Base-by-base conservation (phyloP, 108 stramenopile genomes). In the Schizochytrium sp. region DNA sequence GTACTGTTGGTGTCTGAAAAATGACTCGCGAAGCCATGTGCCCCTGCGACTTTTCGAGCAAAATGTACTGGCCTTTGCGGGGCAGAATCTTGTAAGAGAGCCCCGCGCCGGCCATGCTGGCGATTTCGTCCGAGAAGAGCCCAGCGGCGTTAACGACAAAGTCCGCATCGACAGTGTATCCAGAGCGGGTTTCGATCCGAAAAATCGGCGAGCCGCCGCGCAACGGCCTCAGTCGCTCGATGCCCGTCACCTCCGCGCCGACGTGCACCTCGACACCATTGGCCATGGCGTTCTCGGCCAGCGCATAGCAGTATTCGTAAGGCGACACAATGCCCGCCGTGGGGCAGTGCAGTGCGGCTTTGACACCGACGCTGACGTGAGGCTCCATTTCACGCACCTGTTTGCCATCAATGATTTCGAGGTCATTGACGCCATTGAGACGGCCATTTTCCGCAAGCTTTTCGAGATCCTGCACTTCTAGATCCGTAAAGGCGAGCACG, bases 301-400 rank as follows among this genome's bases (percentile, higher is more conserved):
- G 83, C 5, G 95, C 95, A 88, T 95, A 95, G 25, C 95, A 93
- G 90, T 89, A 96, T 72, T 95, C 96, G 88, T 96, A 96, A 4
- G 96, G 96, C 57, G 95, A 95, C 5, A 96, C 95, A 90, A 95
- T 95, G 0, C 95, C 96, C 18, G 96, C 96, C 91, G 95, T 94
- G 12, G 96, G 96, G 72, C 94, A 88, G 88, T 94, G 92, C 58
- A 96, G 88, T 6, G 95, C 96, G 2, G 95, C 96, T 87, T 95
- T 92, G 34, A 91, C 93, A 53, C 59, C 72, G 28, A 83, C 51
- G 28, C 76, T 83, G 10, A 47, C 45, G 76, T 83, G 76, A 6
- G 76, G 76, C 72, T 96, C 96, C 92, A 95, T 90, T 72, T 93
- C 43, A 29, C 92, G 91, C 69, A 96, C 89, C 59, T 95, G 93